Conservation (phyloP, 768 basidiomycete species). For the Hericium coralloides region DNA sequence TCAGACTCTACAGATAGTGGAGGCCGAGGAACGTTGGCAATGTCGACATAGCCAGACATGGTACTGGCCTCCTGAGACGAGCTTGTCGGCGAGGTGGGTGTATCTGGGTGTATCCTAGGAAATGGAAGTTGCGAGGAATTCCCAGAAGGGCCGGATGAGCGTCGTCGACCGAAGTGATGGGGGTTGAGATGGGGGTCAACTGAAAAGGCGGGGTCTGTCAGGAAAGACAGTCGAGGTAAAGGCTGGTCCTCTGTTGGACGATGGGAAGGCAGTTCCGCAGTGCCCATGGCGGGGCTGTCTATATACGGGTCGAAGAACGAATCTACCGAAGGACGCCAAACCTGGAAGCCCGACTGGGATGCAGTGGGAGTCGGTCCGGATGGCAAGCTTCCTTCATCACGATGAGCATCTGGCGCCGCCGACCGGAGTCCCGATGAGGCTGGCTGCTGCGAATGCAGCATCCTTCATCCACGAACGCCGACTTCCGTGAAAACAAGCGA, state of each 20-base stretch:
- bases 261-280: background rate
- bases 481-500: no score
- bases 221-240: background rate
- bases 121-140: background rate
- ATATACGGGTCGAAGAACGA: conserved; percentile 7
- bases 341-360: conserved; percentile 3
- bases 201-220: conserved; percentile 26
- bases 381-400: background rate
- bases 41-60: background rate
- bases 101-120: background rate
- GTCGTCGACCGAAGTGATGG: conserved; percentile 10
- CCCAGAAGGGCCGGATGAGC: background rate
- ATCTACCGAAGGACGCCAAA: conserved; percentile 5
- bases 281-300: background rate
- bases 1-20: background rate
- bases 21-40: background rate
- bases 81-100: background rate
- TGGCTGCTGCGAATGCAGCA: background rate
- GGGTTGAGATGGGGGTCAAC: conserved; percentile 23
- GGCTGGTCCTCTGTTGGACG: background rate
- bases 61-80: no score
- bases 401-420: no score
- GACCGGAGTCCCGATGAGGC: no score
- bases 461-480: no score
- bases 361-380: background rate